A percentile compares a stretch with the other conserved stretches of the same genome.
Evolutionary conservation across 2,329 filamentous ascomycete species (phyloP).

Genomic region (Xylariaceae sp.): DNA sequence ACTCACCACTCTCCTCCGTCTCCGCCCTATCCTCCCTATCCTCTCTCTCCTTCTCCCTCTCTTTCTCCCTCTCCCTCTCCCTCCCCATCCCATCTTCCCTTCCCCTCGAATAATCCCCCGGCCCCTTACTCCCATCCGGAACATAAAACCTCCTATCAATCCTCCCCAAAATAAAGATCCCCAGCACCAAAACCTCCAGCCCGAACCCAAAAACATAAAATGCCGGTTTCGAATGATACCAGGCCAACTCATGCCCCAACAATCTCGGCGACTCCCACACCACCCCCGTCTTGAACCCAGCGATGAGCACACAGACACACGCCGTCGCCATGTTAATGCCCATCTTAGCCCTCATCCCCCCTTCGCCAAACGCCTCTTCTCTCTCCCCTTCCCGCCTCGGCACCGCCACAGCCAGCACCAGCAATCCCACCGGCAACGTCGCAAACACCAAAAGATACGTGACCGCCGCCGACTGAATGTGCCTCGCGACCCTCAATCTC

Average conservation of each 20-base stretch:
- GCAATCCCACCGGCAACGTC: slow-evolving; percentile 25
- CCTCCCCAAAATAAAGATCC: slow-evolving; percentile 19
- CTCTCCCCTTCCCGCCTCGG: too few relatives aligned
- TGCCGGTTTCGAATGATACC: slow-evolving; percentile 31
- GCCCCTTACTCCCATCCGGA: slow-evolving; percentile 24
- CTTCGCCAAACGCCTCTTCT: slow-evolving; percentile 31
- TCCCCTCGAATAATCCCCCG: slow-evolving; percentile 25
- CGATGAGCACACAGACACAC: slow-evolving; percentile 21
- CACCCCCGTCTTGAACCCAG: slow-evolving; percentile 28
- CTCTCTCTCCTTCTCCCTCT: background rate
- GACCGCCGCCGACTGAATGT: slow-evolving; percentile 27
- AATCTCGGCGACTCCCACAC: slow-evolving; percentile 25
- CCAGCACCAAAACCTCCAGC: slow-evolving; percentile 29
- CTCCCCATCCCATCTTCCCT: slow-evolving; percentile 6
- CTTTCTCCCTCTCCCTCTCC: slow-evolving; percentile 11
- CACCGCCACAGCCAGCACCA: slow-evolving; percentile 27
- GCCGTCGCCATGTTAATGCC: slow-evolving; percentile 25
- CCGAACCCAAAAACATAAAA: slow-evolving; percentile 35
- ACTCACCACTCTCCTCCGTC: too few relatives aligned
- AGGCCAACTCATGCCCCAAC: slow-evolving; percentile 19
- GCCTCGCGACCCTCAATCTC: slow-evolving; percentile 20
- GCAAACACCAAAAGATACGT: slow-evolving; percentile 30
- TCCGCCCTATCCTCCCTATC: background rate
- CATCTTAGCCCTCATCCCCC: slow-evolving; percentile 28
- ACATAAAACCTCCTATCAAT: slow-evolving; percentile 29